Conservation (phyloP, 2,329 filamentous ascomycete species). For the Diplodia sapinea region DNA sequence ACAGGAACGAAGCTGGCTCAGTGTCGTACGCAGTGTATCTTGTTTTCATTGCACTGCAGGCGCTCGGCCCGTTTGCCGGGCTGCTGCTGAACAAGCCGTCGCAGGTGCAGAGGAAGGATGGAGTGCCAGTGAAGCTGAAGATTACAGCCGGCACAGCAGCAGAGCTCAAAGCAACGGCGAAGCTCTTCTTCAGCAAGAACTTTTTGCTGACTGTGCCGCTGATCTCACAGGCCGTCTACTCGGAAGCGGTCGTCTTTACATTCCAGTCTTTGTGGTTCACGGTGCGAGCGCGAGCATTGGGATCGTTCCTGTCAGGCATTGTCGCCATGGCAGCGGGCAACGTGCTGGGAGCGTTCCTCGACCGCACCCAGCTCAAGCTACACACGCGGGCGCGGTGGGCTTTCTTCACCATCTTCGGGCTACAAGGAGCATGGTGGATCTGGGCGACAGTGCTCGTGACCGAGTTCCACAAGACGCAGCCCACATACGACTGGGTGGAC, state of each 20-base stretch:
- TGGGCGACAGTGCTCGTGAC: constrained; percentile 72
- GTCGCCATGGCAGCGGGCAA: constrained; percentile 70
- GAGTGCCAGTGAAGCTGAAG: constrained; percentile 63
- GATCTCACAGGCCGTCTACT: constrained; percentile 73
- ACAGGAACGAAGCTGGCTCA: constrained; percentile 63
- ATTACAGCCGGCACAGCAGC: constrained; percentile 63
- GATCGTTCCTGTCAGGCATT: constrained; percentile 72
- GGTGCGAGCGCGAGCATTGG: constrained; percentile 71
- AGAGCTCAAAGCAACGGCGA: constrained; percentile 66
- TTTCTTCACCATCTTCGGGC: constrained; percentile 60
- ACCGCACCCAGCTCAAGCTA: constrained; percentile 61
- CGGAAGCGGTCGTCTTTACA: constrained; percentile 75
- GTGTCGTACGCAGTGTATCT: constrained; percentile 73
- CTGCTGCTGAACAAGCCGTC: constrained; percentile 66
- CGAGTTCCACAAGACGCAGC: constrained; percentile 61
- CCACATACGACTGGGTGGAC: constrained; percentile 70
- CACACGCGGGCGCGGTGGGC: constrained; percentile 60
- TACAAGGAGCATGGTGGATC: constrained; percentile 74
- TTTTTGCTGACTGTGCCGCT: constrained; percentile 70
- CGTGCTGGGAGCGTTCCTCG: constrained; percentile 67
- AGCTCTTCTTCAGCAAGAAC: constrained; percentile 64
- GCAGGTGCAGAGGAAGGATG: constrained; percentile 69
- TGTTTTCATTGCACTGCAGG: constrained; percentile 74
- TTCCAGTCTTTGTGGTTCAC: constrained; percentile 71
- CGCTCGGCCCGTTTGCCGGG: constrained; percentile 67